Conservation (phyloP, 345 rosid species). For the Anastatica hierochuntica region DNA sequence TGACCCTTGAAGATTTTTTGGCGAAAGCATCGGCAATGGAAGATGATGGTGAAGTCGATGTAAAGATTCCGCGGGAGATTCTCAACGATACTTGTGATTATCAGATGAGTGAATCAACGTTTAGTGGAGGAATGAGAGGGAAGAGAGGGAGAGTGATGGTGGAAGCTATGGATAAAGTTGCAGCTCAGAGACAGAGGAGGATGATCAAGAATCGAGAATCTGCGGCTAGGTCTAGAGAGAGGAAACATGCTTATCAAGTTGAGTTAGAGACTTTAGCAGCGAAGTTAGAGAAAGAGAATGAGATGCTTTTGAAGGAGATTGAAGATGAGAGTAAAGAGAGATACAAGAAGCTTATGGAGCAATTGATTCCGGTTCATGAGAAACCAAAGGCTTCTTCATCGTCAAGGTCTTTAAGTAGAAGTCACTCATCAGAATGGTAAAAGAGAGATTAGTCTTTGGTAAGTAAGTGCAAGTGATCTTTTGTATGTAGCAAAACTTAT, state of each 20-base stretch:
- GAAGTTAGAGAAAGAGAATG: no score
- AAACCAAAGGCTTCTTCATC: slow-evolving; percentile 38
- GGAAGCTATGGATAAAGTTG: slow-evolving; percentile 67
- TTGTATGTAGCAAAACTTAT: no score
- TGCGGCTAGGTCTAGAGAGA: slow-evolving; percentile 60
- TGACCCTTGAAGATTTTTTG: slow-evolving; percentile 86
- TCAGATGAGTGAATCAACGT: no score
- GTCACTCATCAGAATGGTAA: slow-evolving; percentile 60
- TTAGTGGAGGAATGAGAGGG: no score
- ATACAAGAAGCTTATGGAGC: no score
- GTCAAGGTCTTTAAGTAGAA: slow-evolving; percentile 42
- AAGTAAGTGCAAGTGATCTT: neutral
- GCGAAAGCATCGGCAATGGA: slow-evolving; percentile 56
- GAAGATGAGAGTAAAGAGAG: slow-evolving; percentile 43
- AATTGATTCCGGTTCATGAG: slow-evolving; percentile 10
- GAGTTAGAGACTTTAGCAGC: no score
- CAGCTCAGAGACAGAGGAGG: slow-evolving; percentile 89
- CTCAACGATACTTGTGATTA: slow-evolving; percentile 41
- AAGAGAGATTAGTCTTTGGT: neutral
- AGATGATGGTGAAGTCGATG: slow-evolving; percentile 18
- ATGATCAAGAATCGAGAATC: slow-evolving; percentile 98
- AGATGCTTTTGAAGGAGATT: no score
- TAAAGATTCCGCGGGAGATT: slow-evolving; percentile 23
- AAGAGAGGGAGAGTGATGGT: slow-evolving; percentile 68
- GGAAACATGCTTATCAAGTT: no score